Percentiles rank a stretch among this genome's conserved stretches.
Evolutionary conservation across 495 filamentous ascomycete genomes (phyloP).

Genomic region (Gamarada debralockiae): DNA sequence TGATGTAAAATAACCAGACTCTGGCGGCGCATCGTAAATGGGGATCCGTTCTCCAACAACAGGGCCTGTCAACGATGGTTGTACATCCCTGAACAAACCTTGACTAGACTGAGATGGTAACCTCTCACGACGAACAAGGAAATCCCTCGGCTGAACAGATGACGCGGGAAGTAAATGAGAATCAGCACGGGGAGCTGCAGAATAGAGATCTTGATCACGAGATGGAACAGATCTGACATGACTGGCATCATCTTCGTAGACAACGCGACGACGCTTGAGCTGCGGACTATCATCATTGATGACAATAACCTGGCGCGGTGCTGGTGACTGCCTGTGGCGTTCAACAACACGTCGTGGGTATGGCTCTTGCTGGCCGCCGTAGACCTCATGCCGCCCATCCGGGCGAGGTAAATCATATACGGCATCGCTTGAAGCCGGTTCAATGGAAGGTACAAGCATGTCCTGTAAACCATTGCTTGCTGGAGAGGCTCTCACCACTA

Average conservation of each 20-base stretch:
- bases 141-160: slow-evolving; percentile 15
- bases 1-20: slow-evolving; percentile 3
- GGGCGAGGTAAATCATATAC: background rate
- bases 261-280: slow-evolving; percentile 22
- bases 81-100: slow-evolving; percentile 17
- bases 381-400: slow-evolving; percentile 6
- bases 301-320: slow-evolving; percentile 15
- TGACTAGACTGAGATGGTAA: slow-evolving; percentile 14
- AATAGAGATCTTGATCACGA: slow-evolving; percentile 14
- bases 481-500: slow-evolving; percentile 25
- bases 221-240: slow-evolving; percentile 20
- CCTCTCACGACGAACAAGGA: slow-evolving; percentile 10
- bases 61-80: slow-evolving; percentile 9
- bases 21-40: slow-evolving; percentile 19
- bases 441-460: slow-evolving; percentile 37
- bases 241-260: slow-evolving; percentile 19
- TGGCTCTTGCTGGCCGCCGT: slow-evolving; percentile 9
- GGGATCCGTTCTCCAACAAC: slow-evolving; percentile 15
- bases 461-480: slow-evolving; percentile 31
- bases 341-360: slow-evolving; percentile 18
- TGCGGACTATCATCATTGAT: slow-evolving; percentile 24
- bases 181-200: slow-evolving; percentile 11
- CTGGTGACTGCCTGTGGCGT: slow-evolving; percentile 8
- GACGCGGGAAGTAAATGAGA: slow-evolving; percentile 23
- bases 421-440: slow-evolving; percentile 29